Evolutionary conservation across 129 eudicot genomes (phyloP).

Genomic region (Helianthus tuberosus): DNA sequence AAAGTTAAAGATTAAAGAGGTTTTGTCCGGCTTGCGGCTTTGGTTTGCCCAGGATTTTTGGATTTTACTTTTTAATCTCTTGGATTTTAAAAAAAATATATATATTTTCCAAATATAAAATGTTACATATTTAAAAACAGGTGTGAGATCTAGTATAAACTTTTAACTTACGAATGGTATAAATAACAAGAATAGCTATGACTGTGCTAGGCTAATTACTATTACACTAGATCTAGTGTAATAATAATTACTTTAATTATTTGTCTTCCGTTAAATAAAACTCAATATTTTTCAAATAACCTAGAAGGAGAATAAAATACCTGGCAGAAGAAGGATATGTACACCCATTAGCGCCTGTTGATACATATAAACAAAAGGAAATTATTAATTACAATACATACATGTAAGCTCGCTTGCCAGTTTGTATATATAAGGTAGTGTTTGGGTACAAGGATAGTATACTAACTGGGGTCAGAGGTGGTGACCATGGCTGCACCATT

Average conservation of each 20-base stretch:
- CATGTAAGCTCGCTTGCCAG: not conserved
- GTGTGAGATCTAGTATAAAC: too few relatives aligned
- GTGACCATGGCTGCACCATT: conserved; percentile 55
- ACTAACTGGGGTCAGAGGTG: conserved; percentile 75
- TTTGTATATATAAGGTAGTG: conserved; percentile 4
- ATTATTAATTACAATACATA: not conserved
- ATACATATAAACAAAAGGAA: not conserved
- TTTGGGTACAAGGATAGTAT: conserved; percentile 1
- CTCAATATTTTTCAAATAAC: too few relatives aligned
- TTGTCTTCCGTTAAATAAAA: not conserved
- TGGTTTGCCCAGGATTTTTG: too few relatives aligned
- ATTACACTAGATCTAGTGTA: too few relatives aligned
- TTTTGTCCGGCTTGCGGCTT: conserved; percentile 21
- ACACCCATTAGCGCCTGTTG: conserved; percentile 40
- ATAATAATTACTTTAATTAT: too few relatives aligned
- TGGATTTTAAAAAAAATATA: too few relatives aligned
- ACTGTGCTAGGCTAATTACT: too few relatives aligned
- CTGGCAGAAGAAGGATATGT: conserved; percentile 36
- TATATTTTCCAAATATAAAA: too few relatives aligned
- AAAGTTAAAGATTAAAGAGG: conserved; percentile 33
- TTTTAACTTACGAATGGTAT: too few relatives aligned
- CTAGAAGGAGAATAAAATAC: conserved; percentile 13
- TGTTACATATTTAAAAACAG: too few relatives aligned
- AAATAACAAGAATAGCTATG: too few relatives aligned
- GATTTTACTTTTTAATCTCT: too few relatives aligned